These are phyloP conservation scores for Letharia columbiana DNA, from an alignment of 495 filamentous ascomycete species.

Conservation along the genomic window DNA sequence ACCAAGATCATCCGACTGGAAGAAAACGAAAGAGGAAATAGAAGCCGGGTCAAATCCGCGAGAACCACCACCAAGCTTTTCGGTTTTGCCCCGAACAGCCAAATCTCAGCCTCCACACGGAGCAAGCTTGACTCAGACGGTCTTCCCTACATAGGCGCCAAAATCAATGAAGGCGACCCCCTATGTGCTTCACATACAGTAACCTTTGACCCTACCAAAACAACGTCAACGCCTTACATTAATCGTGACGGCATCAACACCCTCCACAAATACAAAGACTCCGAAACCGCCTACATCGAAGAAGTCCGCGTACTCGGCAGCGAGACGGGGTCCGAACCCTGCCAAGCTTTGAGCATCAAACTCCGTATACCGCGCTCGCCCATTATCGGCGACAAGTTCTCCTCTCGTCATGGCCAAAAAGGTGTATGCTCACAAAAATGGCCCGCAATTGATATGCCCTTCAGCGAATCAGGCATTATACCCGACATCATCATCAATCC, in stretches of 20 bases:
- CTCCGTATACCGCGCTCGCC: conserved; percentile 83
- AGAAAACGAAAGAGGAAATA: conserved; percentile 53
- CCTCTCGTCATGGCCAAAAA: conserved; percentile 51
- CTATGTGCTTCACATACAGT: conserved; percentile 88
- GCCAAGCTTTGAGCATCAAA: conserved; percentile 81
- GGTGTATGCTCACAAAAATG: conserved; percentile 91
- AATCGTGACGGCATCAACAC: conserved; percentile 75
- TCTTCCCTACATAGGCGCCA: conserved; percentile 65
- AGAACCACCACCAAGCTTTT: conserved; percentile 63
- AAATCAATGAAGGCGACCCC: conserved; percentile 69
- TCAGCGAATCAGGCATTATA: conserved; percentile 93
- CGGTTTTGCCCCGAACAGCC: conserved; percentile 69
- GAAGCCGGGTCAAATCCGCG: conserved; percentile 31
- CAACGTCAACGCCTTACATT: conserved; percentile 37
- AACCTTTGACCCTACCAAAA: conserved; percentile 55
- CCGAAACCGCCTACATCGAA: conserved; percentile 79
- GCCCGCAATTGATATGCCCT: conserved; percentile 91
- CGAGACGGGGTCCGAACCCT: conserved; percentile 70
- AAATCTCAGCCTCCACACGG: conserved; percentile 54
- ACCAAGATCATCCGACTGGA: conserved; percentile 79
- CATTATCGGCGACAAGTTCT: conserved; percentile 71
- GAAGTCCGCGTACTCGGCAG: conserved; percentile 84
- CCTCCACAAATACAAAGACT: conserved; percentile 84
- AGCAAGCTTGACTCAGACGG: conserved; percentile 76
- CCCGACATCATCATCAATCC: conserved; percentile 98